Evolutionary conservation across 257 asterid species (phyloP), one percentile per base, ranked within the genome.

Genomic region (Ajuga chamaepitys): DNA sequence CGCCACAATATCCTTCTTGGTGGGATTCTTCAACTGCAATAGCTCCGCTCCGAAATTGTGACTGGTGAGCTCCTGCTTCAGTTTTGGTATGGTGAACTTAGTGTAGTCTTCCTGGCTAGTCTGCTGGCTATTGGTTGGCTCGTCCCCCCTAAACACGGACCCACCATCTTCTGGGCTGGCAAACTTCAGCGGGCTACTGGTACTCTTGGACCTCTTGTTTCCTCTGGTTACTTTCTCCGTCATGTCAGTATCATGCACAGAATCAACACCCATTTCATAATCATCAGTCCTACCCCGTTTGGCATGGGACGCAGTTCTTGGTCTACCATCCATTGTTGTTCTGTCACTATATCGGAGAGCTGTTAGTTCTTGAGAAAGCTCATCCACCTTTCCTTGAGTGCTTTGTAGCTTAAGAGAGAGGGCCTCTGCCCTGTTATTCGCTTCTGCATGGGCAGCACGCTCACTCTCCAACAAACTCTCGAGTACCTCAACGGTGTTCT

Each of bases 231-330:
- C 73, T 63, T 63, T 75, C 5, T 86, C 95, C 56, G 72, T 80
- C 20, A 79, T 71, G 38, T 71, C 97, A 18, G 82, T 71, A 57
- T 83, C 85, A n/a, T 82, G 86, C 18, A 70, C 84, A 6, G 95
- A 94, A 66, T 88, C 96, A 3, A 79, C 65, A 9, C 89, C 96
- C 73, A 83, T 77, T 67, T 90, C 97, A 72, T 77, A 74, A 41
- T 94, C 99, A 38, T 89, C 90, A 4, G 80, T 72, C 72, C 99
- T 82, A 18, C 67, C 84, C 8, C 99, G 97, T 80, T 94, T 94
- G 30, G 80, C 84, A 21, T 74, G 92, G 37, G 97, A 90, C 38
- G 84, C 90, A 11, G 86, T 78, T 79, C 81, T 81, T 20, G 79
- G 73, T 66, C 77, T 89, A 41, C 86, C 71, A 40, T 85, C 96